A percentile compares a stretch with the other conserved stretches of the same genome.
Conservation (phyloP, 2,329 filamentous ascomycete genomes). For the Xylariaceae sp. region DNA sequence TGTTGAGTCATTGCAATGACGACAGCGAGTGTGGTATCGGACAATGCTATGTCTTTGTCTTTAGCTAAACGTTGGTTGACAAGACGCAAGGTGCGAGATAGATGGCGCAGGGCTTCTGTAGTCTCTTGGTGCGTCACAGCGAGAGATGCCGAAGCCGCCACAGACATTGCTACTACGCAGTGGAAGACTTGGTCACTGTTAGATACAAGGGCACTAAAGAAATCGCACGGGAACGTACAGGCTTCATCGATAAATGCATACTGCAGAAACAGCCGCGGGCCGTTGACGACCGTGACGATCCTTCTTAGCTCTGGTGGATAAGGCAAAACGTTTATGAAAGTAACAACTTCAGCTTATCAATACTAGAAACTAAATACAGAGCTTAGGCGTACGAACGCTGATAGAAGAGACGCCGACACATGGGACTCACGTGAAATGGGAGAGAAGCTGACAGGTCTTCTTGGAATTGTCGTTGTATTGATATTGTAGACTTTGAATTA, state of each 20-base stretch:
- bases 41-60: conserved; percentile 26
- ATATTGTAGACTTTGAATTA: neutral
- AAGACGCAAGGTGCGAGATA: conserved; percentile 35
- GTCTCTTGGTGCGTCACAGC: conserved; percentile 13
- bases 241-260: conserved; percentile 41
- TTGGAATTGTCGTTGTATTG: conserved; percentile 13
- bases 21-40: conserved; percentile 38
- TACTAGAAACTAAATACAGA: neutral
- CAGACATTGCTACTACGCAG: conserved; percentile 34
- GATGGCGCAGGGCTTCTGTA: conserved; percentile 33
- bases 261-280: conserved; percentile 31
- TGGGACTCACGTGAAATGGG: conserved; percentile 12
- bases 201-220: neutral
- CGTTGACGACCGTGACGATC: conserved; percentile 6
- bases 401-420: conserved; percentile 17
- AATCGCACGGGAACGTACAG: conserved; percentile 30
- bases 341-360: conserved; percentile 15
- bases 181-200: conserved; percentile 35
- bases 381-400: conserved; percentile 8
- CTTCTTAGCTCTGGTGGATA: conserved; percentile 12
- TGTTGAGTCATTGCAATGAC: conserved; percentile 39
- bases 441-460: conserved; percentile 14
- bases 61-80: conserved; percentile 37
- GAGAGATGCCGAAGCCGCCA: conserved; percentile 3
- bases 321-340: conserved; percentile 9